These are phyloP conservation scores for Camelina sativa DNA, from an alignment of 345 rosid genomes.

Conservation along the genomic window DNA sequence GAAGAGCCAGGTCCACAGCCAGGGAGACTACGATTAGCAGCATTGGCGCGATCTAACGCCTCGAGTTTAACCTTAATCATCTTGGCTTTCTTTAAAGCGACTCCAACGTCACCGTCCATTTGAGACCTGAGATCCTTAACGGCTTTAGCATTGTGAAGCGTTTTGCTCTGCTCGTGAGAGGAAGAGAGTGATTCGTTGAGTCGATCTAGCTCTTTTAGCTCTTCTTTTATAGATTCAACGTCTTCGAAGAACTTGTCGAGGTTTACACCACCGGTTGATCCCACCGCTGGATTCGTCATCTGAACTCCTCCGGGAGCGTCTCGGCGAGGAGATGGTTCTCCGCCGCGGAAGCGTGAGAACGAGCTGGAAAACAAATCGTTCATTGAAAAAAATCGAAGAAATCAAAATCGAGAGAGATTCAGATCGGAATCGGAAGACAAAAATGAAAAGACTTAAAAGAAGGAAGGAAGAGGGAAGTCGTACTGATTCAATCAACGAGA, in stretches of 20 bases:
- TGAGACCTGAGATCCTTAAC: slow-evolving; percentile 74
- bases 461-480: slow-evolving; percentile 24
- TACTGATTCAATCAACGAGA: slow-evolving; percentile 21
- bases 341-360: slow-evolving; percentile 60
- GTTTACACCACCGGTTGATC: slow-evolving; percentile 62
- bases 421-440: background rate
- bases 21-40: slow-evolving; percentile 72
- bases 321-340: slow-evolving; percentile 52
- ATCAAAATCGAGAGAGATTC: no score
- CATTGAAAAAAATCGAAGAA: slow-evolving; percentile 44
- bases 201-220: slow-evolving; percentile 74
- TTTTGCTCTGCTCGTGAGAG: slow-evolving; percentile 88
- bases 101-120: slow-evolving; percentile 85
- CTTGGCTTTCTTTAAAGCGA: slow-evolving; percentile 85
- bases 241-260: slow-evolving; percentile 87
- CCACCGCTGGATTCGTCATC: slow-evolving; percentile 36
- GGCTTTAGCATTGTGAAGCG: slow-evolving; percentile 74
- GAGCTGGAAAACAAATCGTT: slow-evolving; percentile 85
- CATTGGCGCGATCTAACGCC: slow-evolving; percentile 88
- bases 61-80: slow-evolving; percentile 76
- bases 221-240: slow-evolving; percentile 81
- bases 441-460: background rate
- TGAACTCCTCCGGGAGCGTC: slow-evolving; percentile 32
- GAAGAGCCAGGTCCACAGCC: slow-evolving; percentile 92
- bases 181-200: slow-evolving; percentile 62